phyloP scores from a whole-genome alignment of 1,284 basidiomycete species.

The Ceratobasidium sp. region DNA sequence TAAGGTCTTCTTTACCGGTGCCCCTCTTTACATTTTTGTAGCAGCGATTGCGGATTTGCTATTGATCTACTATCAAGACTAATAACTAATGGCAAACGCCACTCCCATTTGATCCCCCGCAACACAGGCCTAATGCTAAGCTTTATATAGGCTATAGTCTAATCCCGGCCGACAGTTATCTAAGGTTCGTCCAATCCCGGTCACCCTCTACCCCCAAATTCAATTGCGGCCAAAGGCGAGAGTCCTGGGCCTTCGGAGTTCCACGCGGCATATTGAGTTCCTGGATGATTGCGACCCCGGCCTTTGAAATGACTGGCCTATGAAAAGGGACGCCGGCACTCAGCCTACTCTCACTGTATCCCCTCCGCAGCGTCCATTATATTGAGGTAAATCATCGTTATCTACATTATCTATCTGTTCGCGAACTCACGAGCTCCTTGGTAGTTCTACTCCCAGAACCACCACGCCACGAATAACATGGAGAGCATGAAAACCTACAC shows the following conservation, averaged over 20 bases:
- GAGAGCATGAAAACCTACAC: no score
- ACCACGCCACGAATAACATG: no score
- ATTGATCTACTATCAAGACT: background rate
- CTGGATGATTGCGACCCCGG: background rate
- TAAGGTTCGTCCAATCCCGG: background rate
- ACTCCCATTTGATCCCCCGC: slow-evolving; percentile 30
- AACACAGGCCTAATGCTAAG: background rate
- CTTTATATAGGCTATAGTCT: background rate
- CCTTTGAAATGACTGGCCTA: slow-evolving; percentile 2
- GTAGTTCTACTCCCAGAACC: no score
- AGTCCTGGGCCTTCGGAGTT: background rate
- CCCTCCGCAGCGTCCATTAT: background rate
- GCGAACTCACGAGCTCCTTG: background rate
- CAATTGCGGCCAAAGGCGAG: background rate
- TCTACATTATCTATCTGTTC: background rate
- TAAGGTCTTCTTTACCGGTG: no score
- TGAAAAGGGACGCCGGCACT: no score
- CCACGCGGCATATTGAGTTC: slow-evolving; percentile 19
- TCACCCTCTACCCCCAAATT: slow-evolving; percentile 7
- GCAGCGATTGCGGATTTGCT: no score
- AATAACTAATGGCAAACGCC: slow-evolving; percentile 3
- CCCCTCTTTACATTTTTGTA: no score
- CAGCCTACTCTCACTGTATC: background rate
- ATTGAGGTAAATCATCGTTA: background rate
- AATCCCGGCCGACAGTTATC: slow-evolving; percentile 1